These are phyloP conservation scores for Fraxinus cuspidata DNA, from an alignment of 257 asterid species.

Conservation along the genomic window DNA sequence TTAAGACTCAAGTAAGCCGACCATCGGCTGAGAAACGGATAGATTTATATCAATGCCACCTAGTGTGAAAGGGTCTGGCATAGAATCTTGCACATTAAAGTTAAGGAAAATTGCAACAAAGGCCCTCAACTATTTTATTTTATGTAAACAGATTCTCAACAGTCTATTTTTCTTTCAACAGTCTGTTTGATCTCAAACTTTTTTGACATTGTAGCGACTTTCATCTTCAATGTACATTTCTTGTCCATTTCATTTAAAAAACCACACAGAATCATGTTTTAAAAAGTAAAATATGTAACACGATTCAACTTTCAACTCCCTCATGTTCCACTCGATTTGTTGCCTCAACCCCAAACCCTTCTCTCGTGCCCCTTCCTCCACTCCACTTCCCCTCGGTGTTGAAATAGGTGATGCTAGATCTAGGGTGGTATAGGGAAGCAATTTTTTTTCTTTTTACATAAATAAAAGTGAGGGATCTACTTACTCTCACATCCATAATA, in stretches of 20 bases:
- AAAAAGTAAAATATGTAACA: background rate
- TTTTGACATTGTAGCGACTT: background rate
- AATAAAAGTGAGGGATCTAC: background rate
- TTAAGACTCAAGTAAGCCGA: background rate
- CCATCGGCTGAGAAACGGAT: background rate
- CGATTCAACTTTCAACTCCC: no score
- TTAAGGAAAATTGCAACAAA: background rate
- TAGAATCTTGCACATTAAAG: constrained; percentile 14
- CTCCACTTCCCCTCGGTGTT: no score
- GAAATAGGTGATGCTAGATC: no score
- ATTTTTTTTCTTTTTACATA: no score
- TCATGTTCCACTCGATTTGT: no score
- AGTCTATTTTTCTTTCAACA: background rate
- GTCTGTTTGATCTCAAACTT: background rate
- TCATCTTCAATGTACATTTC: background rate
- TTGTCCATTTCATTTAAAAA: background rate
- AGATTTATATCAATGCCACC: background rate
- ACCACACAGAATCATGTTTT: background rate
- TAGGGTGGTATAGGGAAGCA: no score
- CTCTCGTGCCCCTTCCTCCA: no score
- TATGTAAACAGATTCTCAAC: background rate
- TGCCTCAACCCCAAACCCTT: no score
- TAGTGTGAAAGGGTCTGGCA: constrained; percentile 18
- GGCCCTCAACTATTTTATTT: background rate
- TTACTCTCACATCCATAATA: background rate